Conservation (phyloP, 345 rosid species). For the Balakata baccata region DNA sequence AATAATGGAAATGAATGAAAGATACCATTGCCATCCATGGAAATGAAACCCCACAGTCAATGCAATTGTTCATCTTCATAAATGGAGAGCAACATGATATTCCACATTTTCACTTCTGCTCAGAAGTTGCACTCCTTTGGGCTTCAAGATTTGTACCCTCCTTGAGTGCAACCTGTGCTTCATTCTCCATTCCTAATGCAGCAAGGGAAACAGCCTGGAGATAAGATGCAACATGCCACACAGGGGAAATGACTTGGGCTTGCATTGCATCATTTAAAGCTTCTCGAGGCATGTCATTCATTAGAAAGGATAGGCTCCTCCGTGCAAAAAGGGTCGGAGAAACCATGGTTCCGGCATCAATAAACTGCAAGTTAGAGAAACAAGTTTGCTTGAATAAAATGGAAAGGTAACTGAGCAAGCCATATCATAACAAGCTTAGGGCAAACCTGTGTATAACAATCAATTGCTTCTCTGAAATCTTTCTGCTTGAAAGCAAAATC, state of each 20-base stretch:
- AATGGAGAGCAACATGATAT: background rate
- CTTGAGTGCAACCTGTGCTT: conserved; percentile 67
- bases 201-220: conserved; percentile 75
- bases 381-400: background rate
- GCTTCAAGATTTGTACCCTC: conserved; percentile 72
- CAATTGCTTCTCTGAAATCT: conserved; percentile 61
- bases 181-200: conserved; percentile 62
- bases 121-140: conserved; percentile 35
- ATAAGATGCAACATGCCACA: conserved; percentile 84
- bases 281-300: conserved; percentile 75
- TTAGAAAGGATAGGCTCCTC: conserved; percentile 72
- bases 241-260: conserved; percentile 82
- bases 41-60: conserved; percentile 11
- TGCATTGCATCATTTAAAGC: conserved; percentile 78
- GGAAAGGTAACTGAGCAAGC: background rate
- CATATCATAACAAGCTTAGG: background rate
- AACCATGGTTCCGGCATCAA: conserved; percentile 75
- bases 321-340: conserved; percentile 85
- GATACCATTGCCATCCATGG: background rate
- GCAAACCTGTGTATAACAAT: conserved; percentile 72
- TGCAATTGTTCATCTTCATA: conserved; percentile 9
- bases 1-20: conserved; percentile 10
- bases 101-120: conserved; percentile 25
- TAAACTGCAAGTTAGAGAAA: conserved; percentile 49
- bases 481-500: conserved; percentile 82